These are phyloP conservation scores for Curvularia eragrostidis DNA, from an alignment of 2,329 filamentous ascomycete species.

Conservation along the genomic window DNA sequence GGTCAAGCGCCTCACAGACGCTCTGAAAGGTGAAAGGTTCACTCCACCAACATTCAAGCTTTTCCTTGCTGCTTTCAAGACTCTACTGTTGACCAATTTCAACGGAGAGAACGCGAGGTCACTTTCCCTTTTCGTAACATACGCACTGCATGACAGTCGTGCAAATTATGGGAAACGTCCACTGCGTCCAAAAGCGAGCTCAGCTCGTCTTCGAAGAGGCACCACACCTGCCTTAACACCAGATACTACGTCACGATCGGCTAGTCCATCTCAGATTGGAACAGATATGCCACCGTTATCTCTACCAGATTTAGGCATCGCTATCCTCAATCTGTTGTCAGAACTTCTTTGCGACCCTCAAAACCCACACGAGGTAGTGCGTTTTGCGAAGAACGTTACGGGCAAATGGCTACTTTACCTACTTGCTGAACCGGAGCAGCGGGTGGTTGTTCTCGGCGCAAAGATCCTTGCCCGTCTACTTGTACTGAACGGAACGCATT, in stretches of 20 bases:
- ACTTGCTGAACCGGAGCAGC: constrained; percentile 82
- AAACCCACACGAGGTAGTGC: constrained; percentile 73
- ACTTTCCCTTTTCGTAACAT: constrained; percentile 90
- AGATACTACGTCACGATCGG: constrained; percentile 39
- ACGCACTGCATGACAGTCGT: constrained; percentile 75
- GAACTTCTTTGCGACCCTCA: constrained; percentile 77
- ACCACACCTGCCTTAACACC: constrained; percentile 38
- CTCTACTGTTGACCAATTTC: constrained; percentile 79
- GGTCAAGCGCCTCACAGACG: constrained; percentile 87
- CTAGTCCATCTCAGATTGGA: constrained; percentile 37
- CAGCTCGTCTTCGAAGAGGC: constrained; percentile 39
- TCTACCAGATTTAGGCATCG: constrained; percentile 74
- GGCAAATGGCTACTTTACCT: constrained; percentile 97
- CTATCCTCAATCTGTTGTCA: constrained; percentile 78
- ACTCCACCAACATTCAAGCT: constrained; percentile 73
- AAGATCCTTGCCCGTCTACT: constrained; percentile 85
- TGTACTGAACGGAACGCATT: constrained; percentile 79
- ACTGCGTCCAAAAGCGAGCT: constrained; percentile 45
- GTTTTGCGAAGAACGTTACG: constrained; percentile 92
- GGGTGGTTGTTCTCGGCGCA: constrained; percentile 79
- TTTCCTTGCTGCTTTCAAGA: constrained; percentile 80
- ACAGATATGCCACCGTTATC: constrained; percentile 48
- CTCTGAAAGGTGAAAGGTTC: constrained; percentile 83
- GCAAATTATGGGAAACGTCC: constrained; percentile 49
- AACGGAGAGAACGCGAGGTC: constrained; percentile 86